Base-by-base conservation (phyloP, 1,284 basidiomycete species). In the Ceratobasidium sp. region DNA sequence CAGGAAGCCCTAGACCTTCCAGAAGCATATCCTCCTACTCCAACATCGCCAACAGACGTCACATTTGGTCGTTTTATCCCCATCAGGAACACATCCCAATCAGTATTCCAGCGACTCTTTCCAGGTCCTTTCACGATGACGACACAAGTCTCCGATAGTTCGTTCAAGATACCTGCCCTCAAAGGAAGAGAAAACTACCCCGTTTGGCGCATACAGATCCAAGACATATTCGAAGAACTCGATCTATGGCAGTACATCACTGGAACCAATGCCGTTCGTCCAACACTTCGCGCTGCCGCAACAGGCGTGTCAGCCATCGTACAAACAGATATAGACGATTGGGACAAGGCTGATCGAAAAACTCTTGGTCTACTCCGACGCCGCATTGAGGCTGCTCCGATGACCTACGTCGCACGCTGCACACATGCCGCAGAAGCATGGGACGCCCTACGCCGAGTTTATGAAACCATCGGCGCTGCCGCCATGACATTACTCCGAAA, bases 201-300 rank as follows among this genome's bases (percentile, higher is more conserved):
- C 7, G n/a, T 63, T 1, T 63, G 60, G 60, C n/a, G 29, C 3
- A 66, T 66, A 9, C 63, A 66, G 29, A 66, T 66, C 47, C 15
- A 33, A n/a, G 63, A 66, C 48, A 66, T 66, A 48, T 51, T 51
- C 24, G 44, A 66, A n/a, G 63, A 66, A 31, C 31, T 45, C 22
- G 24, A 66, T 2, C 24, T 64, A 5, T 29, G 15, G 45, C 14
- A 33, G 6, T 24, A 41, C 5, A 29, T 64, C 45, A 62, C 5
- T 11, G 29, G 36, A 15, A 41, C 31, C 27, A 22, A 57, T 7
- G 22, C 17, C 57, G 22, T 41, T 14, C 19, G 24, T 8, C 5
- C 41, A 8, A 9, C 60, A 24, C 15, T 36, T 15, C 6, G n/a
- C n/a, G n/a, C 60, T 47, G 22, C 14, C n/a, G 41, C 24, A 45